Percentiles rank a stretch among this genome's conserved stretches.
Conservation (phyloP, 1,139 yeast species). For the Suhomyces maxii region DNA sequence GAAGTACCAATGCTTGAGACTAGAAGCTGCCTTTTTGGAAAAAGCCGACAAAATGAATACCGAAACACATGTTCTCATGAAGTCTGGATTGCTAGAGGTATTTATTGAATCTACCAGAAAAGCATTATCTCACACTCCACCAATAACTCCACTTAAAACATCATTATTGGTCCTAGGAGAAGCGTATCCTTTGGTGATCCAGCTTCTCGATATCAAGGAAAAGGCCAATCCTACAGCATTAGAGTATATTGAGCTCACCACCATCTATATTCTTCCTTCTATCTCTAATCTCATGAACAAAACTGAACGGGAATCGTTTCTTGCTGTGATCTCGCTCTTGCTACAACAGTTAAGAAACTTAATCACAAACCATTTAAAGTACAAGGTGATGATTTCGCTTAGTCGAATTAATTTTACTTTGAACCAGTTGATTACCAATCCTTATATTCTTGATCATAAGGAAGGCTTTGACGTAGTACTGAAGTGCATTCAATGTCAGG, state of each 20-base stretch:
- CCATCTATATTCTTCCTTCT: slow-evolving; percentile 23
- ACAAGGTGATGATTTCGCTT: slow-evolving; percentile 26
- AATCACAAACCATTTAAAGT: slow-evolving; percentile 15
- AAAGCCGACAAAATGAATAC: slow-evolving; percentile 10
- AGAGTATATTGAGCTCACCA: slow-evolving; percentile 22
- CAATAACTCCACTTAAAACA: slow-evolving; percentile 34
- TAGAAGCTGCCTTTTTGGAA: slow-evolving; percentile 21
- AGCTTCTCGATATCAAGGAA: slow-evolving; percentile 13
- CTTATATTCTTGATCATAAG: slow-evolving; percentile 24
- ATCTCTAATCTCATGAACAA: slow-evolving; percentile 20
- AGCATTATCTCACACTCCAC: slow-evolving; percentile 48
- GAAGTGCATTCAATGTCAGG: slow-evolving; percentile 15
- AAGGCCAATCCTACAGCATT: slow-evolving; percentile 1
- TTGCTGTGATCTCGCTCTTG: slow-evolving; percentile 14
- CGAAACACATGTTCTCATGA: slow-evolving; percentile 15
- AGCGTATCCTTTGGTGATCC: slow-evolving; percentile 25
- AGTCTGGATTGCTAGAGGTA: slow-evolving; percentile 45
- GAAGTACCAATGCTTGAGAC: slow-evolving; percentile 44
- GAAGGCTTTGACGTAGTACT: slow-evolving; percentile 15
- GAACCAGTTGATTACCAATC: slow-evolving; percentile 32
- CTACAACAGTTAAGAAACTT: slow-evolving; percentile 16
- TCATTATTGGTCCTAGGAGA: slow-evolving; percentile 23
- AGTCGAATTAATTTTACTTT: slow-evolving; percentile 31
- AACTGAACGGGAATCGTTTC: slow-evolving; percentile 10
- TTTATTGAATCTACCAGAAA: slow-evolving; percentile 42